Base-by-base conservation (phyloP, 495 filamentous ascomycete genomes). In the Hypoxylon subgilvum region DNA sequence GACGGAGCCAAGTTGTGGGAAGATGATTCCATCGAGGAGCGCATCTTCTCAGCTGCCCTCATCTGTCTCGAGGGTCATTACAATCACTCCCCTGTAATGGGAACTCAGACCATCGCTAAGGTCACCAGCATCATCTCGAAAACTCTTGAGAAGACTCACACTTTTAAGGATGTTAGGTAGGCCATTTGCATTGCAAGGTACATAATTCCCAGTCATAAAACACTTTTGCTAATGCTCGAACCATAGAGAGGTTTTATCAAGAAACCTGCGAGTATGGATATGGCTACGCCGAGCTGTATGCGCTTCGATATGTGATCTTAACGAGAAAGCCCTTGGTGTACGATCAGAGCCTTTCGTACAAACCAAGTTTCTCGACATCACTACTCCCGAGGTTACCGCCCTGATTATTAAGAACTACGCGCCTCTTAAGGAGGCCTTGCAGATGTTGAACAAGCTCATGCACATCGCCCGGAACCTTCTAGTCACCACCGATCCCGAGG, bases 391-490 rank as follows among this genome's bases (percentile, higher is more conserved):
- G 76, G 82, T 71, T 74, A 86, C 86, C 4, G 81, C 86, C 23
- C 73, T 94, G n/a, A 95, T 96, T 57, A 85, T 88, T 22, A 84
- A 84, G 63, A 89, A 94, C 66, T 88, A 90, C 57, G 79, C 81
- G 14, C 81, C 80, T 6, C 75, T 96, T 41, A 85, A 89, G 63
- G 88, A 89, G 56, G 91, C 96, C 65, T 79, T 97, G 31, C 87
- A 91, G 67, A 82, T 90, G 41, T 73, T 96, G 16, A 92, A 93
- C 74, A 90, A 91, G 73, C 70, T 96, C 12, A 86, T 92, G 68
- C 84, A 88, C 22, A 90, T 96, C 65, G 88, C 88, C 9, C 80
- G 92, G 43, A 96, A 97, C 69, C 79, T 93, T 35, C 79, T 96
- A 2, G 89, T 91, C 4, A 88, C 85, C 3, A 90, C 89, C 13